Base-by-base conservation (phyloP, 441 rosid species). In the Populus hybrid region DNA sequence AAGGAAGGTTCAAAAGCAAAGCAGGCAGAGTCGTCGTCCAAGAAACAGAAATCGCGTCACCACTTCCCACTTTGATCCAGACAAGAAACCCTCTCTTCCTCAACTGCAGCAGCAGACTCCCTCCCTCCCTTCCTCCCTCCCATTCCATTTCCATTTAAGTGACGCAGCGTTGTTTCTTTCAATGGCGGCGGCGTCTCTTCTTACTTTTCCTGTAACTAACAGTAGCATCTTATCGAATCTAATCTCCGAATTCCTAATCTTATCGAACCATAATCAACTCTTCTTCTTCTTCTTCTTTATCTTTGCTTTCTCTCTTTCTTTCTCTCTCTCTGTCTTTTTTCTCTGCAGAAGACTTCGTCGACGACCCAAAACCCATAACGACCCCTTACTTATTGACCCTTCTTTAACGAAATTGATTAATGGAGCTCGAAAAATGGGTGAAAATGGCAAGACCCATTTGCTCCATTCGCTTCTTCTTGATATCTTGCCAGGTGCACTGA, bases 391-490 rank as follows among this genome's bases (percentile, higher is more conserved):
- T 59, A 65, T 70, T 68, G 71, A 74, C 76, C 29, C 69, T 9
- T 73, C 85, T n/a, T 64, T 82, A 35, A 75, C 84, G 64, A 83
- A 75, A 68, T 26, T 86, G 6, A 85, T 80, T 6, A 81, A 71
- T 16, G 23, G 81, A 68, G 76, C 77, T 14, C 61, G 77, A 12
- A 81, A 81, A 64, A 71, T 72, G 16, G 38, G 80, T 36, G 83
- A 83, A 65, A 73, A 77, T 29, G 84, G 75, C 72, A 61, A 68
- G 56, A 83, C 87, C 87, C 84, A 35, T 53, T 68, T 85, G 74
- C 40, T 89, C 53, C 88, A 81, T 79, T 82, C 90, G 79, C 92
- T 89, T 76, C 88, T 91, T 20, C 86, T 86, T 69, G 89, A 90
- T 85, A 79, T 89, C 74, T 80, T 93, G 82, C 89, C 89, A 9